A percentile compares a stretch with the other conserved stretches of the same genome.
These are phyloP conservation scores for Cladosporium sp. DNA, from an alignment of 2,329 filamentous ascomycete species.

Conservation along the genomic window DNA sequence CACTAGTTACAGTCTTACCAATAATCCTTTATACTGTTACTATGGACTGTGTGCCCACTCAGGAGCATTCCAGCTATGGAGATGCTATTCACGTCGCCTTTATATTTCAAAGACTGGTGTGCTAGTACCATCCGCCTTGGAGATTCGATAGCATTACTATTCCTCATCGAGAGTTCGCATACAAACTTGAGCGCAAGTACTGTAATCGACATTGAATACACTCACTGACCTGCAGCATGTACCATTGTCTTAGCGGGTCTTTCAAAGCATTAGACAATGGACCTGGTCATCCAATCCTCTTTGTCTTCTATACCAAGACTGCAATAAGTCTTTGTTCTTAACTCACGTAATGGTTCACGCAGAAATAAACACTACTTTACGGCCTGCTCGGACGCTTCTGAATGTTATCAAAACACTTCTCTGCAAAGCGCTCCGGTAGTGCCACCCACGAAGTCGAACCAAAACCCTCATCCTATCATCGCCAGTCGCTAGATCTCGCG, in stretches of 20 bases:
- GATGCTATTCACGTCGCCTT: no score
- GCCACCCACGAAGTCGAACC: neutral
- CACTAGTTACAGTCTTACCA: no score
- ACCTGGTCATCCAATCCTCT: neutral
- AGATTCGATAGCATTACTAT: no score
- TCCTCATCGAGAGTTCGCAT: no score
- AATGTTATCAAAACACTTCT: neutral
- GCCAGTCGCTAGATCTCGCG: neutral
- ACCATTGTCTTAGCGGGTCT: neutral
- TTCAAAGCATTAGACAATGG: neutral
- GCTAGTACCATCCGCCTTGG: no score
- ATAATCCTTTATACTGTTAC: no score
- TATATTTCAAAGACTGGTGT: no score
- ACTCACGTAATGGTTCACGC: neutral
- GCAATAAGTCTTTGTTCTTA: neutral
- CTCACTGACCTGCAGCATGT: neutral
- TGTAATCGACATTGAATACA: neutral
- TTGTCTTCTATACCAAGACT: neutral
- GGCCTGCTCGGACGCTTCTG: neutral
- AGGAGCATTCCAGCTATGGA: neutral
- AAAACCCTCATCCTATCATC: neutral
- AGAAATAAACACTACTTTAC: neutral
- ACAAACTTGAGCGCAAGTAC: no score
- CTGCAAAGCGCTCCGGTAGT: slow-evolving; percentile 6
- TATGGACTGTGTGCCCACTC: no score